Base-by-base conservation (phyloP, 2,329 filamentous ascomycete genomes). In the Hypoxylon sp. region DNA sequence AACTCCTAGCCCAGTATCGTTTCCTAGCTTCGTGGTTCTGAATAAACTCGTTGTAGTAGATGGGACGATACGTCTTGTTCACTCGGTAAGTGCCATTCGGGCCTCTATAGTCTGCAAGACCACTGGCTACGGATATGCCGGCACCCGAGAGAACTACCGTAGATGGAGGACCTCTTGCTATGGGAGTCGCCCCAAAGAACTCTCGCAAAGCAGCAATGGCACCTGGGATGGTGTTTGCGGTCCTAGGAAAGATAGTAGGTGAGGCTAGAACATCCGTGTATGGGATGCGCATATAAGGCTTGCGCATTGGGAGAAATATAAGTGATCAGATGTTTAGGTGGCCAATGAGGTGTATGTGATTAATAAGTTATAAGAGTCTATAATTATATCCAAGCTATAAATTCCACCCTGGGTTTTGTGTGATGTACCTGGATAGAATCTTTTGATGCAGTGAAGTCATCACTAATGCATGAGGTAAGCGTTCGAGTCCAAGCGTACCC, bases 1-100 rank as follows among this genome's bases (percentile, higher is more conserved):
- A 99, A 67, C 90, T 96, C 37, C 94, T 78, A 1, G 94, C 93
- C 94, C 94, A 99, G 70, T 99, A 99, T 55, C 94, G 79, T 72
- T 97, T 94, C 59, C 94, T 79, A 8, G 89, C 86, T 69, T 92
- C 90, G 72, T 97, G 93, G 59, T 77, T 89, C 35, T 80, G 75
- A 31, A 91, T 72, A 67, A 97, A 99, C 69, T 99, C 94, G 70
- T 91, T 86, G 71, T 89, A 92, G 75, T 96, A 99, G 60, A 96
- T 95, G 21, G 93, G 94, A 2, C 89, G 84, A 68, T 96, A 97
- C 9, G 83, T 84, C 74, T 89, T 91, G 75, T 97, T 97, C 66
- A 94, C 80, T 31, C 91, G 87, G 69, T 99, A 99, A 6, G 93
- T 97, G 55, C 94, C 94, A 60, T 92, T 89, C 40, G 83, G 79